Evolutionary conservation across 2,329 filamentous ascomycete genomes (phyloP).

Genomic region (Botrytis elliptica): DNA sequence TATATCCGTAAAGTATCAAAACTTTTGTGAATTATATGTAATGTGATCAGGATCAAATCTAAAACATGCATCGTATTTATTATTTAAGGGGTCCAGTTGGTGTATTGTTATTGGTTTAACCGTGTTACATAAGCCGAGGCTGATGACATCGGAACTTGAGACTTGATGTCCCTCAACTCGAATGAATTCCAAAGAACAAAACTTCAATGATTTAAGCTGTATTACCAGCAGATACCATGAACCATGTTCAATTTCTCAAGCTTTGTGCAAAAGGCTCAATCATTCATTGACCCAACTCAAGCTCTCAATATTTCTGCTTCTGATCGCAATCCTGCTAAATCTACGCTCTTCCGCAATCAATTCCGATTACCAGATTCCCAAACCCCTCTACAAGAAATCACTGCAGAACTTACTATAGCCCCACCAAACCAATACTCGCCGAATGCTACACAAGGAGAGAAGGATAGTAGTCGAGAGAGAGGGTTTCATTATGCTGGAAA

Average conservation of each 20-base stretch:
- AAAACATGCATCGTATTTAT: conserved; percentile 18
- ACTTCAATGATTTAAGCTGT: conserved; percentile 17
- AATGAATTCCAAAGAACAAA: conserved; percentile 6
- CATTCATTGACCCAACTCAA: conserved; percentile 86
- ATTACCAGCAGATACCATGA: conserved; percentile 37
- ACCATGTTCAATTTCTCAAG: conserved; percentile 67
- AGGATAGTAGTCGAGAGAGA: conserved; percentile 61
- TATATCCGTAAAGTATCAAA: neutral
- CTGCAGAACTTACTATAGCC: conserved; percentile 87
- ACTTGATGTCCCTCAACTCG: conserved; percentile 22
- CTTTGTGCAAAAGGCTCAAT: conserved; percentile 93
- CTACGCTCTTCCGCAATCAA: conserved; percentile 89
- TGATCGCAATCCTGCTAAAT: conserved; percentile 83
- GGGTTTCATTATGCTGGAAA: conserved; percentile 91
- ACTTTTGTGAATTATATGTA: neutral
- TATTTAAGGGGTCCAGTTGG: conserved; percentile 14
- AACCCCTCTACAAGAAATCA: conserved; percentile 93
- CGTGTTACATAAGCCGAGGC: conserved; percentile 12
- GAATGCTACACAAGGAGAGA: conserved; percentile 68
- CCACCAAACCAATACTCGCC: conserved; percentile 48
- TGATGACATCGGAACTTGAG: conserved; percentile 22
- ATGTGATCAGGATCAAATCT: neutral
- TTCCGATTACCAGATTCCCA: conserved; percentile 93
- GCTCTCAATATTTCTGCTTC: conserved; percentile 69
- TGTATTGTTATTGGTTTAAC: conserved; percentile 6